Percentiles rank a stretch among this genome's conserved stretches.
These are phyloP conservation scores for Dorcoceras hygrometricum DNA, from an alignment of 257 asterid genomes.

Conservation along the genomic window DNA sequence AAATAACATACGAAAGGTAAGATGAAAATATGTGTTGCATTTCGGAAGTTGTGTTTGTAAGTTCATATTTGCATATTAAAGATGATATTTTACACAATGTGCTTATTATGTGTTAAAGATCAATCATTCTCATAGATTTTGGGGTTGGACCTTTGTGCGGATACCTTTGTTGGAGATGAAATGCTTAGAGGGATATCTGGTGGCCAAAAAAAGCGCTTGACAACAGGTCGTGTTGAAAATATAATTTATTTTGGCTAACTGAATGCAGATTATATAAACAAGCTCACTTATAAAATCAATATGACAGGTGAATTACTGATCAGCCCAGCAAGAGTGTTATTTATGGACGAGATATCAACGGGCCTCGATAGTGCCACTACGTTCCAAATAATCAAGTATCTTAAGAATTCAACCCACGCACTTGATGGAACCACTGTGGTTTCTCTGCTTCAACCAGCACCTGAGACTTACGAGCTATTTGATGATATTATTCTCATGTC, in stretches of 20 bases:
- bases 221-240: conserved; percentile 55
- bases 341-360: conserved; percentile 96
- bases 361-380: conserved; percentile 98
- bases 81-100: background rate
- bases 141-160: conserved; percentile 90
- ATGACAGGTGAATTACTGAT: conserved; percentile 78
- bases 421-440: conserved; percentile 79
- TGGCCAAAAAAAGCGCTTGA: conserved; percentile 90
- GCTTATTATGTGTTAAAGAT: background rate
- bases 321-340: conserved; percentile 79
- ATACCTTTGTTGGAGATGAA: conserved; percentile 93
- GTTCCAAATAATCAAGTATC: conserved; percentile 74
- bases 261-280: conserved; percentile 13
- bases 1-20: background rate
- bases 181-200: conserved; percentile 97
- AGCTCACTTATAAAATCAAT: conserved; percentile 32
- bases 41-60: background rate
- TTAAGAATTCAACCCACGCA: conserved; percentile 71
- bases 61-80: background rate
- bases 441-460: conserved; percentile 97
- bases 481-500: conserved; percentile 84
- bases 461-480: conserved; percentile 90
- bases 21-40: background rate
- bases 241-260: conserved; percentile 19
- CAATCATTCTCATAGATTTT: conserved; percentile 64